Evolutionary conservation across 2,329 filamentous ascomycete species (phyloP), one percentile per base, ranked within the genome.

Genomic region (Amylocarpus encephaloides): DNA sequence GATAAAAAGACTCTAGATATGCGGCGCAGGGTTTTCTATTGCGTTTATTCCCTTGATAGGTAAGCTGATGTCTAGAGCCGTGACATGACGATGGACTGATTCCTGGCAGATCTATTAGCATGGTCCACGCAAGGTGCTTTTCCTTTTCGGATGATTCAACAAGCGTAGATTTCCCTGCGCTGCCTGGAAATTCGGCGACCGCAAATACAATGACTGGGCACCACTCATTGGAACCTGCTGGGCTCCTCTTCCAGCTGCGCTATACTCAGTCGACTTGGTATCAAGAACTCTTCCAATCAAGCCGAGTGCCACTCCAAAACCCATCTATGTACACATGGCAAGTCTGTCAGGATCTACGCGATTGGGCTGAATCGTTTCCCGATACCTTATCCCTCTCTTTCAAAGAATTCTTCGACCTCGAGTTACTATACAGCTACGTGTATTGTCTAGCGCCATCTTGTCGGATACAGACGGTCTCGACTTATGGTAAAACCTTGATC

Each of bases 121-220:
- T 95, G 73, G 87, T 92, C 4, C 83, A 94, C 58, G 87, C 87
- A 10, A 78, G 89, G 32, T 85, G 90, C 0, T 96, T 96, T 66
- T 95, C 92, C 0, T 96, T 97, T 64, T 92, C 89, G 0, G 92
- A 97, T 64, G 88, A 92, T 49, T 86, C 91, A 5, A 79, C 87
- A 22, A 85, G 88, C 57, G 91, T 97, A 29, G 80, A 79, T n/a
- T 79, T 90, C 54, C 89, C 90, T 1, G 76, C 78, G 48, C 65
- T 70, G n/a, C 62, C 61, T 29, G 53, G 46, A 64, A 55, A 49
- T 62, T 34, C 43, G 33, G 48, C 64, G 42, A 58, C 68, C 15
- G 44, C 49, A 36, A 49, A 54, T 55, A 65, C 74, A 46, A 70
- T 74, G 38, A 62, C 65, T 60, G 72, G 65, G 51, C 76, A 65